A percentile compares a stretch with the other conserved stretches of the same genome.
Conservation (phyloP, 495 filamentous ascomycete species). For the Cercophora sp. region DNA sequence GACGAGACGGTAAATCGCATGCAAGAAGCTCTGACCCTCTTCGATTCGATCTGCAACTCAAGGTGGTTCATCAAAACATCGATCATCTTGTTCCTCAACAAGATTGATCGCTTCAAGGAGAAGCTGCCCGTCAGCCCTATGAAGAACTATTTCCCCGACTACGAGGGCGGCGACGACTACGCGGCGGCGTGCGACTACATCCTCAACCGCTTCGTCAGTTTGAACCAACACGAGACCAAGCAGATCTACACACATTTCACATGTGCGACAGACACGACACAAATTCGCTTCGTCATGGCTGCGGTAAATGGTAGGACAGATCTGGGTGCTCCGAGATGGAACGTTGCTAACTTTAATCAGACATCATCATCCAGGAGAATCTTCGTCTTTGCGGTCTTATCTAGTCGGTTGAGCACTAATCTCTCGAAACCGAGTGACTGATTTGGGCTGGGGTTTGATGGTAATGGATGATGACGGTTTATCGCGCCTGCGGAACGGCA, state of each 20-base stretch:
- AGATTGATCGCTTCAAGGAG: slow-evolving; percentile 99
- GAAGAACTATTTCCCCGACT: slow-evolving; percentile 99
- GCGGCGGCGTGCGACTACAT: slow-evolving; percentile 94
- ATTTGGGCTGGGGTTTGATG: slow-evolving; percentile 3
- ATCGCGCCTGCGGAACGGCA: slow-evolving; percentile 2
- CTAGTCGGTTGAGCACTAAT: slow-evolving; percentile 43
- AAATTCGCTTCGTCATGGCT: slow-evolving; percentile 99
- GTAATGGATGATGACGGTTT: slow-evolving; percentile 16
- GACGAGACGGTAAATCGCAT: slow-evolving; percentile 96
- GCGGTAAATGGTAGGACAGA: slow-evolving; percentile 86
- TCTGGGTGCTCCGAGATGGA: neutral
- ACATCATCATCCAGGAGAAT: slow-evolving; percentile 99
- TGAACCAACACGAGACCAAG: slow-evolving; percentile 98
- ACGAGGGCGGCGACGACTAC: slow-evolving; percentile 92
- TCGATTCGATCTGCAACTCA: slow-evolving; percentile 99
- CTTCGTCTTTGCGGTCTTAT: slow-evolving; percentile 96
- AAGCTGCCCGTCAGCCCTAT: slow-evolving; percentile 98
- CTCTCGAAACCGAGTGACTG: neutral
- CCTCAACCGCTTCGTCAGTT: slow-evolving; percentile 90
- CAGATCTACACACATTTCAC: slow-evolving; percentile 99
- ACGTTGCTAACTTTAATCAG: slow-evolving; percentile 46
- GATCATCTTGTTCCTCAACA: slow-evolving; percentile 99
- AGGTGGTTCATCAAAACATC: slow-evolving; percentile 99
- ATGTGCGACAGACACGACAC: slow-evolving; percentile 94
- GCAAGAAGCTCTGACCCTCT: slow-evolving; percentile 96